phyloP scores from a whole-genome alignment of 495 filamentous ascomycete species.

The Penicillium ochrochloron region DNA sequence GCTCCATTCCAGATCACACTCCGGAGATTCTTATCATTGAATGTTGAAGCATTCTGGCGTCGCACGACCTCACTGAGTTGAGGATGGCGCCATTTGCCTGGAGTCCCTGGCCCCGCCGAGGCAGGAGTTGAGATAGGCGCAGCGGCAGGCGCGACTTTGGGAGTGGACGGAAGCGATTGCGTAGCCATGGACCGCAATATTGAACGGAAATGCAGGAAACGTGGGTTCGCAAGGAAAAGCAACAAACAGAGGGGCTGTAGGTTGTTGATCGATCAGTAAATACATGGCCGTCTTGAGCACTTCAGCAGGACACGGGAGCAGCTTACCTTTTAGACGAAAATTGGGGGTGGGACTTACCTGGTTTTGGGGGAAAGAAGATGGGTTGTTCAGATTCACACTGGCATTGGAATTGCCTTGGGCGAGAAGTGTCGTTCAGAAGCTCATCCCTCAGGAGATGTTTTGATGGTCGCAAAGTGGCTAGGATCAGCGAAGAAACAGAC shows the following conservation, averaged over 20 bases:
- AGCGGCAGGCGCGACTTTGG: conserved; percentile 56
- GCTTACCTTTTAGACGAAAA: conserved; percentile 17
- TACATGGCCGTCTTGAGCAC: background rate
- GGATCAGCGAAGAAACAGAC: conserved; percentile 20
- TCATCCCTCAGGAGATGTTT: conserved; percentile 26
- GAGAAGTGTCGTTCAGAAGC: conserved; percentile 12
- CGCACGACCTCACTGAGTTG: conserved; percentile 75
- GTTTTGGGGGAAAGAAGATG: background rate
- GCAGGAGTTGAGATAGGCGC: conserved; percentile 45
- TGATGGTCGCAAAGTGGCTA: conserved; percentile 28
- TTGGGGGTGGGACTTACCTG: conserved; percentile 26
- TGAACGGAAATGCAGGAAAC: background rate
- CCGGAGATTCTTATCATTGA: conserved; percentile 70
- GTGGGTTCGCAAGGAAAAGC: conserved; percentile 6
- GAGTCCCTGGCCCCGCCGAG: conserved; percentile 55
- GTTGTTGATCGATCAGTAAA: conserved; percentile 1
- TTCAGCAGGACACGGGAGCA: background rate
- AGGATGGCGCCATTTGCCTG: conserved; percentile 89
- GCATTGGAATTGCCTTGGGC: conserved; percentile 15
- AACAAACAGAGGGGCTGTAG: conserved; percentile 4
- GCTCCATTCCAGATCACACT: conserved; percentile 66
- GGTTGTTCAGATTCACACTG: conserved; percentile 3
- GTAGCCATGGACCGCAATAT: conserved; percentile 42
- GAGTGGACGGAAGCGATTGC: conserved; percentile 57
- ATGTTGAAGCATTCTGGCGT: conserved; percentile 72